Evolutionary conservation across 768 basidiomycete species (phyloP).

Genomic region (Terana coerulea): DNA sequence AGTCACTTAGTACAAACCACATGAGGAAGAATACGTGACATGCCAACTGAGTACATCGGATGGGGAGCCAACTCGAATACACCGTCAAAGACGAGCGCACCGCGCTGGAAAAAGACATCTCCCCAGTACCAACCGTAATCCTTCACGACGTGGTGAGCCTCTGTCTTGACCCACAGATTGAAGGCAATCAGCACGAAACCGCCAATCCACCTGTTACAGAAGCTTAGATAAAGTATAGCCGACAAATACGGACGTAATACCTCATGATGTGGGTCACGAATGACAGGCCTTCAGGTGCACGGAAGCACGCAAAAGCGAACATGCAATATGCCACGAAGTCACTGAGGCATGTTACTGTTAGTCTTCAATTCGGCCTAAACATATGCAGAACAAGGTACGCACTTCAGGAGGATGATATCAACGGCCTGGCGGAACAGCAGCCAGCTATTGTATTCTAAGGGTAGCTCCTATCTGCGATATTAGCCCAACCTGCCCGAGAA

Average conservation of each 20-base stretch:
- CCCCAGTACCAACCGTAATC: constrained; percentile 99
- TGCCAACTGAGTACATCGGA: constrained; percentile 93
- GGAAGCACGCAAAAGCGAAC: constrained; percentile 92
- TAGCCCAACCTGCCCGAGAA: constrained; percentile 1
- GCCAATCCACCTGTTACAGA: constrained; percentile 75
- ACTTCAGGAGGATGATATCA: constrained; percentile 96
- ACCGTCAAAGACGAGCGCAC: constrained; percentile 92
- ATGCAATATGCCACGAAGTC: constrained; percentile 94
- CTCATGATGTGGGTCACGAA: constrained; percentile 71
- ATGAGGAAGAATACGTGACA: constrained; percentile 17
- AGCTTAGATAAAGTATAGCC: not conserved
- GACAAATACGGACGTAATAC: constrained; percentile 33
- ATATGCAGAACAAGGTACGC: too few species aligned
- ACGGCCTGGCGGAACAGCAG: constrained; percentile 93
- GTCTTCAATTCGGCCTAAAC: too few species aligned
- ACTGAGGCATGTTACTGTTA: constrained; percentile 39
- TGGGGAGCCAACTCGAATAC: constrained; percentile 94
- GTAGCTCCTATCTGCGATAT: constrained; percentile 59
- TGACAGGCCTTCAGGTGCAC: constrained; percentile 78
- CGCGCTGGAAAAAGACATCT: constrained; percentile 90
- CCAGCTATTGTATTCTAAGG: constrained; percentile 95
- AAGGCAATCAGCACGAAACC: constrained; percentile 85
- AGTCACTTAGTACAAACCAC: too few species aligned
- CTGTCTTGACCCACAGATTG: constrained; percentile 98
- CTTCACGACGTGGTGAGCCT: constrained; percentile 96